A percentile compares a stretch with the other conserved stretches of the same genome.
phyloP scores from a whole-genome alignment of 768 basidiomycete species.

The Russula sp. region DNA sequence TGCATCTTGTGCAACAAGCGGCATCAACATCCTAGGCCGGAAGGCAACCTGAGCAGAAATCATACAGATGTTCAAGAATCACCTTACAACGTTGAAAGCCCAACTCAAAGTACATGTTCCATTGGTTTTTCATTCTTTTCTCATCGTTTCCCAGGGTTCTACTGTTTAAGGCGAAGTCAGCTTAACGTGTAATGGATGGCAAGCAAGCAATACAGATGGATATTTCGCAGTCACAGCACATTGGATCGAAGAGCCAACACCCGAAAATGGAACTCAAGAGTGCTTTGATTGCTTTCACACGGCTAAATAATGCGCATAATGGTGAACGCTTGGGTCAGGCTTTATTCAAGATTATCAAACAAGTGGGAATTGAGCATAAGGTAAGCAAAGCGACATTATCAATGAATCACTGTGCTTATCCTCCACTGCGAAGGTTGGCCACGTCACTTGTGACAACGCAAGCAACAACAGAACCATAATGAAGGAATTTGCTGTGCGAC shows the following conservation, averaged over 20 bases:
- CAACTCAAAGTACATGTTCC: no score
- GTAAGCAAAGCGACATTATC: background rate
- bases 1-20: background rate
- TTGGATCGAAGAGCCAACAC: no score
- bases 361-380: background rate
- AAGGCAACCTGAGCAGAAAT: background rate
- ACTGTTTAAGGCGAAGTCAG: background rate
- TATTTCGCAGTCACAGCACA: no score
- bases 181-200: background rate
- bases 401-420: no score
- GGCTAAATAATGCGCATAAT: no score
- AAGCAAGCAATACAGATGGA: background rate
- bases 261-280: no score
- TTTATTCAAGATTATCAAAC: no score
- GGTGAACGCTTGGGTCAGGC: no score
- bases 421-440: background rate
- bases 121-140: background rate
- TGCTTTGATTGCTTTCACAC: no score
- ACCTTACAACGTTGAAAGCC: no score
- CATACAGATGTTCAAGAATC: no score
- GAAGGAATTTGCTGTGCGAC: background rate
- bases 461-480: background rate
- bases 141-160: background rate
- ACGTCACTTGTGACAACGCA: background rate
- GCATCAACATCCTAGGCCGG: background rate